These are phyloP conservation scores for Hirschioporus abietinus DNA, from an alignment of 768 basidiomycete genomes.

Conservation along the genomic window DNA sequence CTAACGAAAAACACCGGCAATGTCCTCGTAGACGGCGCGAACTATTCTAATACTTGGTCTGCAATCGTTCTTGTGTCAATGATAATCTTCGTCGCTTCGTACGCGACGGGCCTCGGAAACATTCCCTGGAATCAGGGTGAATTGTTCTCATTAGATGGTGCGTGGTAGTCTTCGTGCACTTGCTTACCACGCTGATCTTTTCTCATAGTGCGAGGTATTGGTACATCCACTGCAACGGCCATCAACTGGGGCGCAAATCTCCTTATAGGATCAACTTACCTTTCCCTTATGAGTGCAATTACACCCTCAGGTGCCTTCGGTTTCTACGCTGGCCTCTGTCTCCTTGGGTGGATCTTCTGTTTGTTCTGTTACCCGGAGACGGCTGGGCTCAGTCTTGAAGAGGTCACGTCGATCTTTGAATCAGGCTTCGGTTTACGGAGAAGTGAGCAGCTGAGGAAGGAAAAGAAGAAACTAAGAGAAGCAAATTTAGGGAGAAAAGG, in stretches of 20 bases:
- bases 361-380: constrained; percentile 75
- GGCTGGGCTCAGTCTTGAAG: constrained; percentile 65
- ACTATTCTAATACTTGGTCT: constrained; percentile 60
- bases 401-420: constrained; percentile 57
- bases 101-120: constrained; percentile 74
- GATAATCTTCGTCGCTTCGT: constrained; percentile 79
- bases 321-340: constrained; percentile 69
- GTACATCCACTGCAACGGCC: constrained; percentile 67
- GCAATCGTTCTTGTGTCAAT: constrained; percentile 70
- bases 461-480: constrained; percentile 38
- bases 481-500: neutral
- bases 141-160: constrained; percentile 71
- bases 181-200: neutral
- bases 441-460: constrained; percentile 42
- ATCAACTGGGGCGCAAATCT: constrained; percentile 78
- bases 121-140: constrained; percentile 89
- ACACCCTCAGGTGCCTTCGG: constrained; percentile 74
- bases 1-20: constrained; percentile 59
- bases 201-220: constrained; percentile 61
- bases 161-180: constrained; percentile 8
- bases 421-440: constrained; percentile 60
- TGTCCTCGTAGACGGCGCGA: constrained; percentile 49
- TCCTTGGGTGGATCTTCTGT: constrained; percentile 66
- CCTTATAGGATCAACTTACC: constrained; percentile 74
- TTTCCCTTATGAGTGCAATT: constrained; percentile 68